Percentiles rank a stretch among this genome's conserved stretches.
phyloP scores from a whole-genome alignment of 73 alveolate species.

The Tetrahymena thermophila region DNA sequence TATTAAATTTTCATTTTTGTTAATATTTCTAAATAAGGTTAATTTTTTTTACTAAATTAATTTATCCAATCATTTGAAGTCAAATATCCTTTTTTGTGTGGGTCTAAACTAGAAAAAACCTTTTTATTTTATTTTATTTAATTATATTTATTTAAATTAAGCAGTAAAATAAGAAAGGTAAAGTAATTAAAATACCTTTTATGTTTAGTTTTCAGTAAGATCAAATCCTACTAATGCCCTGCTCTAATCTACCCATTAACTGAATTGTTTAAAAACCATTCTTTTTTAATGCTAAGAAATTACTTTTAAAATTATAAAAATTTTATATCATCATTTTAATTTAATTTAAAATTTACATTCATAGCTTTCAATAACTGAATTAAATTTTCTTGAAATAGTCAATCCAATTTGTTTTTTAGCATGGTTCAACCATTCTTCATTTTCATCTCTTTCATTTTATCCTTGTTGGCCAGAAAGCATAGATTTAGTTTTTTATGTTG shows the following conservation, averaged over 20 bases:
- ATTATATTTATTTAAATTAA: too few relatives aligned
- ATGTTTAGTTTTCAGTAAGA: constrained; percentile 51
- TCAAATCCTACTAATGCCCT: constrained; percentile 74
- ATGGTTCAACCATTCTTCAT: constrained; percentile 66
- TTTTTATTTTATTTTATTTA: not conserved
- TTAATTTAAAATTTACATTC: constrained; percentile 3
- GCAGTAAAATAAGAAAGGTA: too few relatives aligned
- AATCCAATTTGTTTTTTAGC: constrained; percentile 71
- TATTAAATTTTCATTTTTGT: not conserved
- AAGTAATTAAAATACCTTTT: not conserved
- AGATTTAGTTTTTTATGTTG: not conserved
- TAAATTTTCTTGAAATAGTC: constrained; percentile 51
- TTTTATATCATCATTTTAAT: not conserved
- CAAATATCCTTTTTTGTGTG: constrained; percentile 79
- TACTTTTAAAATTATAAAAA: not conserved
- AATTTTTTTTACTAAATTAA: constrained; percentile 47
- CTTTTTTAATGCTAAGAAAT: constrained; percentile 49
- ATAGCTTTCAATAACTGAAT: constrained; percentile 49
- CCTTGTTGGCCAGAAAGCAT: not conserved
- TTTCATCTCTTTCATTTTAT: constrained; percentile 18
- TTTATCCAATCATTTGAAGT: constrained; percentile 64
- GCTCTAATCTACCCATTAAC: constrained; percentile 49
- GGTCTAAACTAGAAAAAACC: constrained; percentile 70
- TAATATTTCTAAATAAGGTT: not conserved
- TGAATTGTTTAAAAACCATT: constrained; percentile 54